A percentile compares a stretch with the other conserved stretches of the same genome.
These are phyloP conservation scores for Scutellaria barbata DNA, from an alignment of 257 asterid species.

Conservation along the genomic window DNA sequence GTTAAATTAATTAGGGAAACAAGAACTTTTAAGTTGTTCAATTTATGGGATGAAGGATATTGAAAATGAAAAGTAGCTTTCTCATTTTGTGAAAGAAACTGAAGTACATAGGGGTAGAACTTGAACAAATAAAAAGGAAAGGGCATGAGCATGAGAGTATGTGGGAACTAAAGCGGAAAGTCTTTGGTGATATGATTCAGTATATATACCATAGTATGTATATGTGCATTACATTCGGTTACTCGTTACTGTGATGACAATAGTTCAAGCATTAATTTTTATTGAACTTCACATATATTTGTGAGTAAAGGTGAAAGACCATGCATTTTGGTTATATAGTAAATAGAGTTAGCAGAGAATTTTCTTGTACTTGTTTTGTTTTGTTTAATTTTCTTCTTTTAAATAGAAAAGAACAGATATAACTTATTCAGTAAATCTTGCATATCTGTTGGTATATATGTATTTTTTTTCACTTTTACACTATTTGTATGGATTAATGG, in stretches of 20 bases:
- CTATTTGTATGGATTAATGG: neutral
- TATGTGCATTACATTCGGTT: neutral
- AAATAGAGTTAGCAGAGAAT: neutral
- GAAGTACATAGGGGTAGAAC: neutral
- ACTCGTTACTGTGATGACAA: neutral
- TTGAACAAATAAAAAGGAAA: neutral
- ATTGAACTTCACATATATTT: conserved; percentile 4
- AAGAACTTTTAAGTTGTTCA: neutral
- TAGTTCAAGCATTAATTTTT: neutral
- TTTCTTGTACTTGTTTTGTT: neutral
- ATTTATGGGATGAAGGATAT: neutral
- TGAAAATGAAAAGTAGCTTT: neutral
- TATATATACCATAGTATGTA: neutral
- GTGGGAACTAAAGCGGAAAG: neutral
- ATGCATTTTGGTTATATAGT: neutral
- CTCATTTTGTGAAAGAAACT: neutral
- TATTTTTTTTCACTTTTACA: neutral
- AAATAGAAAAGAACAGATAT: neutral
- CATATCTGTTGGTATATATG: neutral
- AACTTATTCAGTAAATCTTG: neutral
- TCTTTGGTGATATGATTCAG: neutral
- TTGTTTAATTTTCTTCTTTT: neutral
- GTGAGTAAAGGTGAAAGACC: neutral
- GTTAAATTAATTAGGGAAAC: neutral
- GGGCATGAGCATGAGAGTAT: neutral